A percentile compares a stretch with the other conserved stretches of the same genome.
Evolutionary conservation across 768 basidiomycete species (phyloP).

Genomic region (Sistotremastrum suecicum): DNA sequence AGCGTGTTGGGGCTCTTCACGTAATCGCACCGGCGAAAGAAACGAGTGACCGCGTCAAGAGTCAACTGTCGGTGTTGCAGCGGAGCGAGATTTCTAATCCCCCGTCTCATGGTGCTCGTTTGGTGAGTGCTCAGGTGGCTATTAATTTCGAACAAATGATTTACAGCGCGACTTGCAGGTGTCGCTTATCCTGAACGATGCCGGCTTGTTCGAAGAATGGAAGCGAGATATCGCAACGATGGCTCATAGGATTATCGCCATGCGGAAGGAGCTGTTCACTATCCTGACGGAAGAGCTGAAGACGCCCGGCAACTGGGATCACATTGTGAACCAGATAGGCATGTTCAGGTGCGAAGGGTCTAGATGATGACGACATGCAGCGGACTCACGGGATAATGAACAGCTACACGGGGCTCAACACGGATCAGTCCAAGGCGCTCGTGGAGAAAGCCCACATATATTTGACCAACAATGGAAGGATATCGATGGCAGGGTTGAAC

Average conservation of each 20-base stretch:
- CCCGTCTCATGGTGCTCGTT: conserved; percentile 77
- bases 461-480: conserved; percentile 75
- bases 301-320: conserved; percentile 92
- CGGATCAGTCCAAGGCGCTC: conserved; percentile 51
- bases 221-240: conserved; percentile 81
- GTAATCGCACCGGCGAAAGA: conserved; percentile 53
- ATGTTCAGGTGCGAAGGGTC: conserved; percentile 74
- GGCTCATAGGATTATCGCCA: conserved; percentile 84
- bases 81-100: conserved; percentile 95
- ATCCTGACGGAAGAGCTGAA: conserved; percentile 63
- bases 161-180: conserved; percentile 28
- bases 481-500: conserved; percentile 92
- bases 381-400: conserved; percentile 9
- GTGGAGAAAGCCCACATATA: conserved; percentile 69
- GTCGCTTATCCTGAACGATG: conserved; percentile 66
- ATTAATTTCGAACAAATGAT: not conserved
- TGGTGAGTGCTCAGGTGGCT: conserved; percentile 35
- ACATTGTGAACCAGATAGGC: conserved; percentile 91
- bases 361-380: not conserved
- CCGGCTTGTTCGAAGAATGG: conserved; percentile 74
- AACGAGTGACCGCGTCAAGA: conserved; percentile 58
- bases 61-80: conserved; percentile 83
- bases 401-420: conserved; percentile 75
- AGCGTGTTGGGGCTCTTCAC: conserved; percentile 91
- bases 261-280: conserved; percentile 69